Evolutionary conservation across 108 stramenopile species (phyloP), one percentile per base, ranked within the genome.

Genomic region (Schizochytrium sp.): DNA sequence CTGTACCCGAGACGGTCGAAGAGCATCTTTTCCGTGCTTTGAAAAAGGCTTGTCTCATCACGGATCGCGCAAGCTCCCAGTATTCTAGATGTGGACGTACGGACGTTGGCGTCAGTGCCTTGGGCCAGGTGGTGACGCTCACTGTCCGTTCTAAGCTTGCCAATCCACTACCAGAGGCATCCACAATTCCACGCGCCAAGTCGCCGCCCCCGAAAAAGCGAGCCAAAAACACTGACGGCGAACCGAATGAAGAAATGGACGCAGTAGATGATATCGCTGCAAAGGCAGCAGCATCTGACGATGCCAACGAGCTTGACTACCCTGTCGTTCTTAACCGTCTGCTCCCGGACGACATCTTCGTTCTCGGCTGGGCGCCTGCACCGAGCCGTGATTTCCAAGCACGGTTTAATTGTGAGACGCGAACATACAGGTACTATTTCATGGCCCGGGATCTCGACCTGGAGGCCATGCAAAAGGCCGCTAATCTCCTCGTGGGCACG

Each of bases 11-110:
- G 10, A 96, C 96, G 16, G 95, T 98, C 18, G 98, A 99, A 90
- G 90, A 89, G 59, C 91, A 90, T 34, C 91, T 99, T 51, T 97
- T 99, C 92, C 91, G 91, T 4, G 97, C 98, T 4, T 92, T 98
- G 18, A 88, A 92, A 51, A 94, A 93, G 83, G 92, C 96, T 47
- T 88, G 93, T 16, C 91, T 99, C 19, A 91, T 98, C 8, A 19
- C 76, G 5, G 45, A n/a, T 23, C 44, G 23, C 87, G 92, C 48
- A 76, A 71, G 92, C 16, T 93, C 93, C 60, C 87, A 91, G 29
- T 99, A 98, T 91, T 96, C 96, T 3, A 92, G 99, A 28, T 98
- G 97, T 89, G 99, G 99, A 41, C 92, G 99, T 25, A 99, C 99
- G 23, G 99, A 99, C 92, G 89, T 89, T 72, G 99, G 99, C 14